These are phyloP conservation scores for Gigaspora rosea DNA, from an alignment of 192 early-diverging fungal species.

Conservation along the genomic window DNA sequence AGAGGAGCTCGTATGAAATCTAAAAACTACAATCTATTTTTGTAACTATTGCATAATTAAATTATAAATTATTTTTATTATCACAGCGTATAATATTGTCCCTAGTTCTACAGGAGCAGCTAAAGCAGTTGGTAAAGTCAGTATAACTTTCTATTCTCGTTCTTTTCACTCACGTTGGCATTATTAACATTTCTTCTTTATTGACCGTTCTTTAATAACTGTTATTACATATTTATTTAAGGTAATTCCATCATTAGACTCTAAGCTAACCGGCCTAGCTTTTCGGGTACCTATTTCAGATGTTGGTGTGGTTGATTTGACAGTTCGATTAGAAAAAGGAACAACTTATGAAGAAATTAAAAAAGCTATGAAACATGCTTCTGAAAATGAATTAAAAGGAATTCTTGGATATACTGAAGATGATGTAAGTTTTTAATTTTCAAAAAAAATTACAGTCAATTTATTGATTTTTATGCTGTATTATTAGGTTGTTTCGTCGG, in stretches of 20 bases:
- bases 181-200: no score
- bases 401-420: constrained; percentile 93
- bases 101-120: constrained; percentile 95
- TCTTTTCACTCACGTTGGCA: background rate
- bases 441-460: no score
- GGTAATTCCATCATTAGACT: constrained; percentile 89
- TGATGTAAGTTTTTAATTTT: background rate
- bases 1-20: constrained; percentile 64
- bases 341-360: constrained; percentile 93
- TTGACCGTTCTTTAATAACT: no score
- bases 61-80: constrained; percentile 85
- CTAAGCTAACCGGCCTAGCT: constrained; percentile 96
- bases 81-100: constrained; percentile 86
- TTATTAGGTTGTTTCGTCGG: constrained; percentile 83
- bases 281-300: constrained; percentile 93
- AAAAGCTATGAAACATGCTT: constrained; percentile 78
- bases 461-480: background rate
- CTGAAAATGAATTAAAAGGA: constrained; percentile 80
- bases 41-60: constrained; percentile 70
- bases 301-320: constrained; percentile 97
- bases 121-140: constrained; percentile 93
- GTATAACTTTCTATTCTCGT: background rate
- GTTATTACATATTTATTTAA: background rate
- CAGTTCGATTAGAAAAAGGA: constrained; percentile 86
- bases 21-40: constrained; percentile 78